Evolutionary conservation across 163 green algal species (phyloP).

Genomic region (Chlamydomonas reinhardtii): DNA sequence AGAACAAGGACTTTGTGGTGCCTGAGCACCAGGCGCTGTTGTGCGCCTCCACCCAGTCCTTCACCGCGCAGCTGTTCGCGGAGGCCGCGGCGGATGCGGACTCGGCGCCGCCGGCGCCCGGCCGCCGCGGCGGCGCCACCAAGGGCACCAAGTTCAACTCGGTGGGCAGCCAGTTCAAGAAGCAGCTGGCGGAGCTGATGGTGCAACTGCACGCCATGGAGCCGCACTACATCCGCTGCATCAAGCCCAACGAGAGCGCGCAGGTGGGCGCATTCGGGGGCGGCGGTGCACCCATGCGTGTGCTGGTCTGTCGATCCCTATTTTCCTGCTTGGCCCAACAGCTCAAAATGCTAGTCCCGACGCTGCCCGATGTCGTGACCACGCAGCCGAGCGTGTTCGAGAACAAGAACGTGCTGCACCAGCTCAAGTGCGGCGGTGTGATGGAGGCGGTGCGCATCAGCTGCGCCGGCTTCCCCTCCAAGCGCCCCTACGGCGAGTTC

Average conservation of each 20-base stretch:
- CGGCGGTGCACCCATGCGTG: too few relatives aligned
- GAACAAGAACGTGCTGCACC: slow-evolving; percentile 92
- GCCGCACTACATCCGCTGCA: slow-evolving; percentile 99
- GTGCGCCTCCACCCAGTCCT: slow-evolving; percentile 64
- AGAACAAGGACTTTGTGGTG: slow-evolving; percentile 99
- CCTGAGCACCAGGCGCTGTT: slow-evolving; percentile 96
- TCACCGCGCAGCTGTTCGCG: slow-evolving; percentile 87
- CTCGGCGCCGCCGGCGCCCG: background rate
- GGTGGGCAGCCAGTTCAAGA: slow-evolving; percentile 95
- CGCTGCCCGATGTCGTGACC: background rate
- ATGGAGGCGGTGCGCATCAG: slow-evolving; percentile 98
- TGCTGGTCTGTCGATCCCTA: too few relatives aligned
- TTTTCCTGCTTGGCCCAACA: too few relatives aligned
- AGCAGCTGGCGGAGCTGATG: slow-evolving; percentile 95
- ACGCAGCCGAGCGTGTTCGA: slow-evolving; percentile 91
- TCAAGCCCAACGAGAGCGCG: slow-evolving; percentile 94
- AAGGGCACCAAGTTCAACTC: slow-evolving; percentile 94
- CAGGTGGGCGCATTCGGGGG: slow-evolving; percentile 4
- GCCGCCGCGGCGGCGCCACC: slow-evolving; percentile 38
- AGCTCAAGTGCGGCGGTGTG: slow-evolving; percentile 90
- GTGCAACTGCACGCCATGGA: slow-evolving; percentile 86
- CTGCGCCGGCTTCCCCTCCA: slow-evolving; percentile 96
- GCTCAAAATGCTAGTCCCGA: too few relatives aligned
- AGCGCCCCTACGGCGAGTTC: slow-evolving; percentile 93
- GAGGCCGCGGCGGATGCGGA: slow-evolving; percentile 52